Evolutionary conservation across 2,329 filamentous ascomycete genomes (phyloP).

Genomic region (Metarhizium anisopliae): DNA sequence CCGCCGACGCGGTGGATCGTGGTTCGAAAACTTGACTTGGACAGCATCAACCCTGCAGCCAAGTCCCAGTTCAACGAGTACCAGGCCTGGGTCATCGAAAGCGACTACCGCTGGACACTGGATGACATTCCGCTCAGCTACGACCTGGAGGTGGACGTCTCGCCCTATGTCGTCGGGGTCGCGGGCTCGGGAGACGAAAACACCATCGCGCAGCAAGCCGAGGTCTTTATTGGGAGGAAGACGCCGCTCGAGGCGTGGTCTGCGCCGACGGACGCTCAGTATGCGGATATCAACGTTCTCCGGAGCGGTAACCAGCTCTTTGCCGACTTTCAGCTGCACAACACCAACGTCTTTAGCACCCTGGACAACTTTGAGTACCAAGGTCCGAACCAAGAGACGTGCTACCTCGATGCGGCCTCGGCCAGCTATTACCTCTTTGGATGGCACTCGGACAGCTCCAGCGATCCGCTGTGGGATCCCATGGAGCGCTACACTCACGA

Average conservation of each 20-base stretch:
- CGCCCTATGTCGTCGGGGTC: slow-evolving; percentile 25
- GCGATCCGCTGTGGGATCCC: slow-evolving; percentile 13
- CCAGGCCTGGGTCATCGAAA: slow-evolving; percentile 29
- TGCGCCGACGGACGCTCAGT: neutral
- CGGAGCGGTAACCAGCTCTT: slow-evolving; percentile 26
- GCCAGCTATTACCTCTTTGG: slow-evolving; percentile 31
- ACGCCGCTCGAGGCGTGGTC: slow-evolving; percentile 7
- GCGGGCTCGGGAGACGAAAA: slow-evolving; percentile 2
- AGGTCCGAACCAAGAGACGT: neutral
- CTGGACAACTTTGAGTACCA: slow-evolving; percentile 28
- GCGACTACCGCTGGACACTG: slow-evolving; percentile 22
- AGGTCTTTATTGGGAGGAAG: slow-evolving; percentile 31
- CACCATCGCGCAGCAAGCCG: slow-evolving; percentile 27
- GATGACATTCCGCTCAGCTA: slow-evolving; percentile 17
- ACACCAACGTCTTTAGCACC: slow-evolving; percentile 31
- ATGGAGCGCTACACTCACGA: slow-evolving; percentile 4
- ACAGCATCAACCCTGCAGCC: slow-evolving; percentile 8
- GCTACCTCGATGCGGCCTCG: slow-evolving; percentile 17
- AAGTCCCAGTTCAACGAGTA: slow-evolving; percentile 3
- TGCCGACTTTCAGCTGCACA: slow-evolving; percentile 31
- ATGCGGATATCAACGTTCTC: slow-evolving; percentile 9
- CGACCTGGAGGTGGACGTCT: slow-evolving; percentile 30
- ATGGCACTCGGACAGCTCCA: slow-evolving; percentile 22
- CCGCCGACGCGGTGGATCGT: slow-evolving; percentile 29
- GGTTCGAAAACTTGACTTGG: slow-evolving; percentile 18